A percentile compares a stretch with the other conserved stretches of the same genome.
phyloP scores from a whole-genome alignment of 345 rosid genomes.

The Euclidium syriacum region DNA sequence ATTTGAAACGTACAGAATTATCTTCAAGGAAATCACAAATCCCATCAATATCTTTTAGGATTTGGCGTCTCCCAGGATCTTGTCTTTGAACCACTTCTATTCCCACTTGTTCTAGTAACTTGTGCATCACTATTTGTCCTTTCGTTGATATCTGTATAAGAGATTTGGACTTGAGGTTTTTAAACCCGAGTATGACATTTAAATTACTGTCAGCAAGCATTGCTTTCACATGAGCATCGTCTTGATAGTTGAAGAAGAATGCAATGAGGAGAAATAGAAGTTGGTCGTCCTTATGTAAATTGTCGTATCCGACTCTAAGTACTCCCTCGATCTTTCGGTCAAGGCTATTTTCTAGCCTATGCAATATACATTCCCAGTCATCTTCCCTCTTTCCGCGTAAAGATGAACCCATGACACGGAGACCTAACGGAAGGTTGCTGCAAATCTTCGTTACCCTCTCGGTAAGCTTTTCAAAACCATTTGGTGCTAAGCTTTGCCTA shows the following conservation, averaged over 20 bases:
- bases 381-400: neutral
- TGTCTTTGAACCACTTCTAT: neutral
- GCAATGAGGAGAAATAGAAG: slow-evolving; percentile 30
- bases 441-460: neutral
- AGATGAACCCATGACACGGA: slow-evolving; percentile 2
- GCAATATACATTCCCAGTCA: neutral
- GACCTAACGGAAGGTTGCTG: neutral
- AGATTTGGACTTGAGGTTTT: slow-evolving; percentile 1
- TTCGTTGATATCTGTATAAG: neutral
- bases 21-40: neutral
- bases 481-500: neutral
- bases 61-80: slow-evolving; percentile 3
- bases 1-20: neutral
- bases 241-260: slow-evolving; percentile 6
- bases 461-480: neutral
- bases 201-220: neutral
- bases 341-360: neutral
- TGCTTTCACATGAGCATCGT: neutral
- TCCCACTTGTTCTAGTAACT: slow-evolving; percentile 27
- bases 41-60: slow-evolving; percentile 7
- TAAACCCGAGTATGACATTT: neutral
- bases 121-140: slow-evolving; percentile 19
- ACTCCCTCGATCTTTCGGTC: neutral
- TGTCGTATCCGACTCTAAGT: slow-evolving; percentile 26
- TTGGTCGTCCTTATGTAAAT: slow-evolving; percentile 5